These are phyloP conservation scores for Prunus fruticosa DNA, from an alignment of 306 rosid species.

Conservation along the genomic window DNA sequence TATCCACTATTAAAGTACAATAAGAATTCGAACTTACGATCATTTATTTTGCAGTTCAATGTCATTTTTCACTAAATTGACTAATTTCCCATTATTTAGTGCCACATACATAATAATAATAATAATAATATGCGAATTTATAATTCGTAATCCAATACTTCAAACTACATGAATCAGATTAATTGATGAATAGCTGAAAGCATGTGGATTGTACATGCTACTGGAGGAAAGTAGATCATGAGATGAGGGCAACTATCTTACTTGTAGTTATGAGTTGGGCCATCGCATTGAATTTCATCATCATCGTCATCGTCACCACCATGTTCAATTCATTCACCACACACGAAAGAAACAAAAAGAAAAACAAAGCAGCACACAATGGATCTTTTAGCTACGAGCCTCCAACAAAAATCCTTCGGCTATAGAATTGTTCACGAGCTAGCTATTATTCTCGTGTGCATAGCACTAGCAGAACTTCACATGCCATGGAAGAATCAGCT, in stretches of 20 bases:
- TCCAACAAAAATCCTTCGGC: neutral
- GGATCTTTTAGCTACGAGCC: neutral
- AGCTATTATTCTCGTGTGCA: no score
- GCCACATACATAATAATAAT: no score
- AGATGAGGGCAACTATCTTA: neutral
- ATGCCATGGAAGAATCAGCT: no score
- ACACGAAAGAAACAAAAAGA: neutral
- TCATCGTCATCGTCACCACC: neutral
- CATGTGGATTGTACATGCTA: no score
- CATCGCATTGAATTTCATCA: neutral
- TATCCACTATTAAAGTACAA: fast-evolving
- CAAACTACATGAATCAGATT: no score
- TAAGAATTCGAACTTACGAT: fast-evolving
- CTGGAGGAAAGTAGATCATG: no score
- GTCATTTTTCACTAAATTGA: fast-evolving
- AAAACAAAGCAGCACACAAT: neutral
- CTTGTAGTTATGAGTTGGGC: neutral
- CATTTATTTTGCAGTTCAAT: fast-evolving
- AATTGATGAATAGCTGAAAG: no score
- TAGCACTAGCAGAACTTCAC: no score
- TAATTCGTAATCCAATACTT: no score
- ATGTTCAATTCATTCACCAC: neutral
- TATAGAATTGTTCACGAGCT: no score
- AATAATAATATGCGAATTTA: no score
- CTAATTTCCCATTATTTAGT: no score